Evolutionary conservation across 805 yeast species (phyloP).

Genomic region (Hermanozyma aechmeae): DNA sequence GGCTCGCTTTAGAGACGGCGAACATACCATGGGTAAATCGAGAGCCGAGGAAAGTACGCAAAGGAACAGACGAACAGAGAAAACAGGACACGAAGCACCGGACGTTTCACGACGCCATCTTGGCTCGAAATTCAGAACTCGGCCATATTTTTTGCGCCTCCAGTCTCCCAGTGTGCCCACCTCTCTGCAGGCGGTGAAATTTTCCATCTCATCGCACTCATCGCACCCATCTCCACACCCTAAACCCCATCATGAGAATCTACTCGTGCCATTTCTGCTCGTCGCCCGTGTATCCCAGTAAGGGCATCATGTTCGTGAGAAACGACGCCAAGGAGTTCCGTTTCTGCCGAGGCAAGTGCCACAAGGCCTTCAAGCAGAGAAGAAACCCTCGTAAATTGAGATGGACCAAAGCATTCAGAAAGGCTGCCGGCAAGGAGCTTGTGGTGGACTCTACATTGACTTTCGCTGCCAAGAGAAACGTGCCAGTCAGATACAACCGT

Average conservation of each 20-base stretch:
- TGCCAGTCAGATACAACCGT: slow-evolving; percentile 96
- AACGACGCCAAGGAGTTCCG: slow-evolving; percentile 97
- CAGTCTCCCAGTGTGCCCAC: too few relatives aligned
- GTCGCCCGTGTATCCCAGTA: slow-evolving; percentile 79
- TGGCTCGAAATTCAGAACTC: too few relatives aligned
- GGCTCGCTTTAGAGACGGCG: too few relatives aligned
- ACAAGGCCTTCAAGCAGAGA: slow-evolving; percentile 93
- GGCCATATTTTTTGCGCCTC: too few relatives aligned
- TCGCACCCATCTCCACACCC: slow-evolving; percentile 1
- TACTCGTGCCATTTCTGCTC: slow-evolving; percentile 95
- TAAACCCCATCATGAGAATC: slow-evolving; percentile 56
- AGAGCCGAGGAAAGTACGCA: too few relatives aligned
- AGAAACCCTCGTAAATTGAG: slow-evolving; percentile 95
- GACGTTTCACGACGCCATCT: too few relatives aligned
- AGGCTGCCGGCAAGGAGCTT: slow-evolving; percentile 97
- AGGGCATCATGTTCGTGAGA: slow-evolving; percentile 96
- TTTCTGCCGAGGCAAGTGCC: slow-evolving; percentile 97
- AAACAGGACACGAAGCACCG: too few relatives aligned
- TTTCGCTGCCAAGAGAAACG: slow-evolving; percentile 94
- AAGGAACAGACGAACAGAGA: too few relatives aligned
- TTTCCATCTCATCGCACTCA: slow-evolving; percentile 7
- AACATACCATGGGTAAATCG: too few relatives aligned
- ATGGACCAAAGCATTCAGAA: slow-evolving; percentile 99
- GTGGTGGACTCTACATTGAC: slow-evolving; percentile 95
- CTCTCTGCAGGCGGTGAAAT: too few relatives aligned